A percentile compares a stretch with the other conserved stretches of the same genome.
Conservation (phyloP, 768 basidiomycete genomes). For the Collybiopsis confluens region DNA sequence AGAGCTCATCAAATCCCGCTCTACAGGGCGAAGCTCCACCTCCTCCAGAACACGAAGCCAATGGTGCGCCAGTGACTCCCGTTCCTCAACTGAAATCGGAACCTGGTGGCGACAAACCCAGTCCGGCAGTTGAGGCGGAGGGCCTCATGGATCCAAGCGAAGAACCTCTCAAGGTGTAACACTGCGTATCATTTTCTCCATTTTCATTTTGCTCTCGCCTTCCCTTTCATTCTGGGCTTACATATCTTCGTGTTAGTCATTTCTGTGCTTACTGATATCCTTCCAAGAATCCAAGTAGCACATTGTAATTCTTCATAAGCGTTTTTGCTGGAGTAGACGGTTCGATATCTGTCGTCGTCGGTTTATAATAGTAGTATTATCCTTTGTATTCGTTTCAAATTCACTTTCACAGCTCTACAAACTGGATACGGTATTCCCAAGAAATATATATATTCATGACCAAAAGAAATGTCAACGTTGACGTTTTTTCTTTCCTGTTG, state of each 20-base stretch:
- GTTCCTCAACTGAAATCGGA: constrained; percentile 45
- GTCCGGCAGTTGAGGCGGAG: constrained; percentile 52
- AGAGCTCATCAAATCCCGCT: constrained; percentile 14
- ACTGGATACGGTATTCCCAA: no score
- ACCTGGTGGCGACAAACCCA: constrained; percentile 51
- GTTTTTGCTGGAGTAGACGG: constrained; percentile 19
- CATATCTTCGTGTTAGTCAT: constrained; percentile 16
- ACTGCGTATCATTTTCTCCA: constrained; percentile 5
- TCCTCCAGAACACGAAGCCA: constrained; percentile 32
- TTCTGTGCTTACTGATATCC: constrained; percentile 20
- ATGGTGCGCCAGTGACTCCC: constrained; percentile 35
- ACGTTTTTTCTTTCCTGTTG: background rate
- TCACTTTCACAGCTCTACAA: background rate
- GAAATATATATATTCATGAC: no score
- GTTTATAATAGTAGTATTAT: constrained; percentile 11
- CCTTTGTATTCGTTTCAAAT: background rate
- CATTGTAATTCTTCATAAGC: constrained; percentile 19
- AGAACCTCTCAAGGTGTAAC: constrained; percentile 40
- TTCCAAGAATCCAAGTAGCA: constrained; percentile 25
- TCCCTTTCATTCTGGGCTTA: constrained; percentile 12
- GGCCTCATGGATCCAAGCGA: constrained; percentile 66
- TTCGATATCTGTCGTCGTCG: constrained; percentile 14
- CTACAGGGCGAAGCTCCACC: constrained; percentile 44
- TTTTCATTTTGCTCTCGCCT: constrained; percentile 14
- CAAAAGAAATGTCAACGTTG: background rate